A percentile compares a stretch with the other conserved stretches of the same genome.
phyloP scores from a whole-genome alignment of 1,284 basidiomycete species.

The Coriolopsis trogii region DNA sequence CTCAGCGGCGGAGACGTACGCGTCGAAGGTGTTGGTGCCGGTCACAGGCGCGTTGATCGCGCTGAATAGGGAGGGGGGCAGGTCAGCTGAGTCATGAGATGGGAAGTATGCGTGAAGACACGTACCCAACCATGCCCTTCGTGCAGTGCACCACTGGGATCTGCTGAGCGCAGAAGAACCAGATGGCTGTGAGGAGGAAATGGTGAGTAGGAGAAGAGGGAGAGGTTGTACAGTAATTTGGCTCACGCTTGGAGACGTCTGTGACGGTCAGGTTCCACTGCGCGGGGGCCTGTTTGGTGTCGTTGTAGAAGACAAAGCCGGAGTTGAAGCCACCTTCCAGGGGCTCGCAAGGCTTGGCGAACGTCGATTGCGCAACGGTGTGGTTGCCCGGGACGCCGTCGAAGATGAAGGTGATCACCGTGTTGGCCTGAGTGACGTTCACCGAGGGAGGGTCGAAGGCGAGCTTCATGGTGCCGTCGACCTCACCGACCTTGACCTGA shows the following conservation, averaged over 20 bases:
- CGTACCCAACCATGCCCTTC: slow-evolving; percentile 44
- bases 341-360: slow-evolving; percentile 48
- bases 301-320: slow-evolving; percentile 39
- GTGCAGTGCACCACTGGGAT: slow-evolving; percentile 44
- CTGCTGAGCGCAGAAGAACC: slow-evolving; percentile 63
- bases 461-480: slow-evolving; percentile 38
- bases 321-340: slow-evolving; percentile 51
- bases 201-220: background rate
- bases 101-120: background rate
- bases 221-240: background rate
- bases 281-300: slow-evolving; percentile 29
- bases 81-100: background rate
- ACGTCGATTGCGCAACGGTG: slow-evolving; percentile 54
- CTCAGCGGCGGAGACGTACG: slow-evolving; percentile 43
- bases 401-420: slow-evolving; percentile 51
- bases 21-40: slow-evolving; percentile 50
- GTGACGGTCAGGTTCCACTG: slow-evolving; percentile 50
- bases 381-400: slow-evolving; percentile 52
- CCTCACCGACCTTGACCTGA: slow-evolving; percentile 37
- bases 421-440: slow-evolving; percentile 43
- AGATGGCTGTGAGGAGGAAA: slow-evolving; percentile 45
- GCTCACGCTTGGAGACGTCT: slow-evolving; percentile 43
- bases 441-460: slow-evolving; percentile 48
- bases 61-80: slow-evolving; percentile 27
- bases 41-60: slow-evolving; percentile 56